Evolutionary conservation across 176 grass and related monocot genomes (phyloP), one percentile per base, ranked within the genome.

Genomic region (Oryza rufipogon): DNA sequence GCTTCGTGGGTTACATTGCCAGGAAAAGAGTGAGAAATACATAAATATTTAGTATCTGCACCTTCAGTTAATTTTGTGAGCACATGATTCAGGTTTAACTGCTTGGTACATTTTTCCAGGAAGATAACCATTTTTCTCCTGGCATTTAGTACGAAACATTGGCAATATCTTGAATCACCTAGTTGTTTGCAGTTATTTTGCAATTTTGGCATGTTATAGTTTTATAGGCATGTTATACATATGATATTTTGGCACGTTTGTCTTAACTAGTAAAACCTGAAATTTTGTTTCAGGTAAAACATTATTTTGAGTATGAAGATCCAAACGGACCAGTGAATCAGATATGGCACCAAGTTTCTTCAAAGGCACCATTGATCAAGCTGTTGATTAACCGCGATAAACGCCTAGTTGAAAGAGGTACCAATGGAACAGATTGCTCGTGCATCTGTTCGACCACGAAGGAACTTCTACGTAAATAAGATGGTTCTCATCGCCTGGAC

Each of bases 331-430:
- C 96, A 70, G 92, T 95, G 75, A 85, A 85, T 89, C 87, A 98
- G 90, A 90, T 95, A 87, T 98, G 96, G 96, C 89, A 91, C 47
- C 91, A 95, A 92, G 93, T 98, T 81, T 98, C 96, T 15, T 79
- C 83, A 16, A 95, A 98, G 73, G 81, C 83, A 12, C 93, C 93
- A 22, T 68, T 95, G 39, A 92, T 98, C 52, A 98, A 92, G 56
- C 83, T 95, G 87, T 85, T 98, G 86, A 89, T 88, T 75, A 95
- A 98, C 58, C 92, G 93, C 5, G 89, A 92, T 66, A 95, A 94
- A 87, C 92, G 93, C 28, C 75, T 98, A 58, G 58, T 90, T 58
- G 87, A 85, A 70, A 89, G 85, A 84, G 89, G 66, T 52, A 48
- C 28, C n/a, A 89, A 92, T 25, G 67, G 72, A 70, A 89, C 80